These are phyloP conservation scores for Vigna trinervia DNA, from an alignment of 306 rosid genomes.

Conservation along the genomic window DNA sequence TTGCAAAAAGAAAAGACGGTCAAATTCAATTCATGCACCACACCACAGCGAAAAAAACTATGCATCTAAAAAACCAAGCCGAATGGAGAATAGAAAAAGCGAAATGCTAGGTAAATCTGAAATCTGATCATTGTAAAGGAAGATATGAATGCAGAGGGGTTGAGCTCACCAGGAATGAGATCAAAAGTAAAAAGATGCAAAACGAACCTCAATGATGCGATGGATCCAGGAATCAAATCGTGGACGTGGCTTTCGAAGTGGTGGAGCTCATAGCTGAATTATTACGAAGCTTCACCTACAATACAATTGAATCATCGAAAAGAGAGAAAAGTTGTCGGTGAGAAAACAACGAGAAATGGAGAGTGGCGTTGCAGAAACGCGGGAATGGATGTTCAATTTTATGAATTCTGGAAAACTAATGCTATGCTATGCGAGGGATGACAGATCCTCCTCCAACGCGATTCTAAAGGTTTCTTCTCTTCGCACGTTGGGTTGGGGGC, in stretches of 20 bases:
- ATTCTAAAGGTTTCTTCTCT: slow-evolving; percentile 21
- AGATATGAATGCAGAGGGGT: slow-evolving; percentile 46
- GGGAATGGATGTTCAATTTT: slow-evolving; percentile 47
- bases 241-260: slow-evolving; percentile 45
- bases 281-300: slow-evolving; percentile 19
- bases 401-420: slow-evolving; percentile 43
- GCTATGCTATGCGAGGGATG: slow-evolving; percentile 37
- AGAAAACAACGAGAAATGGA: neutral
- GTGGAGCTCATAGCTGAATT: slow-evolving; percentile 39
- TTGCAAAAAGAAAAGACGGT: neutral
- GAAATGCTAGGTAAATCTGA: slow-evolving; percentile 34
- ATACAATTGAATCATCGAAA: slow-evolving; percentile 22
- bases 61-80: neutral
- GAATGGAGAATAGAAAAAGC: neutral
- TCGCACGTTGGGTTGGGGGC: slow-evolving; percentile 27
- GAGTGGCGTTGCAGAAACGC: neutral
- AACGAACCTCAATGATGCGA: slow-evolving; percentile 42
- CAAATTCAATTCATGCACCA: neutral
- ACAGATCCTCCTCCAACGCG: slow-evolving; percentile 46
- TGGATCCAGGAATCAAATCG: slow-evolving; percentile 55
- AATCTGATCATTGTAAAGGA: slow-evolving; percentile 1
- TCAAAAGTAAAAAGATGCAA: slow-evolving; percentile 24
- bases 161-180: slow-evolving; percentile 25
- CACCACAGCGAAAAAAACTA: slow-evolving; percentile 15
- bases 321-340: slow-evolving; percentile 16